Base-by-base conservation (phyloP, 2,329 filamentous ascomycete species). In the Ophiostoma triangulosporum region DNA sequence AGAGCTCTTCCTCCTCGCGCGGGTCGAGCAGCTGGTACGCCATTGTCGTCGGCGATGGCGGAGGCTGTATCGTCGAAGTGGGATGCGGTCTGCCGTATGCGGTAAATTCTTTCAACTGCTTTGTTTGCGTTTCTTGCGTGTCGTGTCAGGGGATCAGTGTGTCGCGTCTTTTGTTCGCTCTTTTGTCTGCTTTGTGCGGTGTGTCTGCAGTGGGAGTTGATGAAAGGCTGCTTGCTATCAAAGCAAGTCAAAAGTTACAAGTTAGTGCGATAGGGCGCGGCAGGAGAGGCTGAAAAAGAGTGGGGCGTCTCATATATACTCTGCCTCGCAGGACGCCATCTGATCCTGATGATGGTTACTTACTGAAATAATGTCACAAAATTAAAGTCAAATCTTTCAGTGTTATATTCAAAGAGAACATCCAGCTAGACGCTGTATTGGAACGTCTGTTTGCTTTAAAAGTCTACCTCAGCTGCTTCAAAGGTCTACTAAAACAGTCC, bases 1-100 rank as follows among this genome's bases (percentile, higher is more conserved):
- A 91, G 35, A 96, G 82, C 58, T 88, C 83, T 66, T 88, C 84
- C 70, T 89, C 85, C 59, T 88, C 84, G 58, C 77, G 75, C 60
- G 86, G 84, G 53, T 88, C 83, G 49, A 94, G 73, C 48, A 90
- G 72, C 45, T 77, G 74, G 73, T 83, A 89, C 3, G 54, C 38
- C 52, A 57, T 57, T n/a, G n/a, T n/a, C n/a, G 32, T 12, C 6
- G 31, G 29, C 15, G 43, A 14, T 7, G 38, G 24, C 6, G n/a
- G n/a, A n/a, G n/a, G n/a, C n/a, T n/a, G n/a, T n/a, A n/a, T n/a
- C n/a, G 45, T 29, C 8, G 45, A 15, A 22, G 45, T 22, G 43
- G 15, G 4, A 31, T 7, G n/a, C 7, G 7, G 24, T 22, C 6
- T 26, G 14, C 26, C 26, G 45, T 48, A 32, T 9, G n/a, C 5